Base-by-base conservation (phyloP, 768 basidiomycete species). In the Tricholoma bakamatsutake region DNA sequence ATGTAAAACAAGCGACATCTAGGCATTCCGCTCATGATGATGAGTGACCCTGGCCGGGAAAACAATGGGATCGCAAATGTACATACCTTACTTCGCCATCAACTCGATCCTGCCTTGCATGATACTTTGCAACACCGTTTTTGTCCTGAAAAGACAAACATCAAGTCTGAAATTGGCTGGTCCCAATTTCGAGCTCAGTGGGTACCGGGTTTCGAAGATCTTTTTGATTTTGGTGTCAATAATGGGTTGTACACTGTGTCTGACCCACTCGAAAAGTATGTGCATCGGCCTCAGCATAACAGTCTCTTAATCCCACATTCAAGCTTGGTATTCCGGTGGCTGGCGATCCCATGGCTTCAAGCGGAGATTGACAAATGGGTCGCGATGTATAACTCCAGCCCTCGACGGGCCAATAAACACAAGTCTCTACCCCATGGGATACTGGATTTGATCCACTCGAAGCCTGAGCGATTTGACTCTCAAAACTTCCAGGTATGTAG, bases 61-160 rank as follows among this genome's bases (percentile, higher is more conserved):
- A 75, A 75, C 31, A 66, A 65, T 55, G 66, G 68, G 1, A 59
- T 75, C 21, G 74, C 73, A 2, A 75, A 76, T 59, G 63, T 62
- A 0, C 72, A 76, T 6, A 75, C 75, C 0, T 28, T 57, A 1
- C 57, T 76, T 1, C 67, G 66, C 0, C 74, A 73, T 10, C 35
- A 17, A 7, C 65, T 69, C 8, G 73, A 78, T 40, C 67, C 71
- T 0, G 24, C 1, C 54, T 46, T 77, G 0, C 0, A 8, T 0
- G 72, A 64, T 0, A 73, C 69, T 1, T 51, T 75, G 0, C 75
- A 77, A 42, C 74, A 79, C 52, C 58, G 63, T 0, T 79, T 70
- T 62, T 73, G 69, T 66, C 57, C 62, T 0, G n/a, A n/a, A n/a
- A n/a, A n/a, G n/a, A n/a, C n/a, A n/a, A n/a, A n/a, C n/a, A n/a